These are phyloP conservation scores for Pichia sp. DNA, from an alignment of 1,139 yeast genomes.

Conservation along the genomic window DNA sequence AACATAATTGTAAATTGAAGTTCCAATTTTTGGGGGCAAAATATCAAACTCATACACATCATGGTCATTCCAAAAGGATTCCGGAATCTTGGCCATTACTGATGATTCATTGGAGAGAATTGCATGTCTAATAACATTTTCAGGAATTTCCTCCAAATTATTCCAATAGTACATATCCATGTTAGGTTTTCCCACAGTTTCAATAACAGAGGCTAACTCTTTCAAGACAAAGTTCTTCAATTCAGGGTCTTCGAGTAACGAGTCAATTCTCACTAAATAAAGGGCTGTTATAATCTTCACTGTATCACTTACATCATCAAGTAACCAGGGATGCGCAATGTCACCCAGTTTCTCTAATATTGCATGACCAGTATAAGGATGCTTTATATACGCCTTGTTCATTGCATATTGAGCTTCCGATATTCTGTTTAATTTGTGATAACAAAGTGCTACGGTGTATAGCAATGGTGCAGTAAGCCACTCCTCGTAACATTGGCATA, in stretches of 20 bases:
- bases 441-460: slow-evolving; percentile 60
- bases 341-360: slow-evolving; percentile 37
- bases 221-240: slow-evolving; percentile 40
- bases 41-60: slow-evolving; percentile 66
- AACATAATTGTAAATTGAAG: slow-evolving; percentile 33
- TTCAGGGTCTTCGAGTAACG: slow-evolving; percentile 43
- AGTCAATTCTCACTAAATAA: slow-evolving; percentile 43
- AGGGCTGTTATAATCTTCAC: slow-evolving; percentile 40
- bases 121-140: slow-evolving; percentile 57
- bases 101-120: slow-evolving; percentile 63
- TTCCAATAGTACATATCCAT: slow-evolving; percentile 14
- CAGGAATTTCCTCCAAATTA: slow-evolving; percentile 37
- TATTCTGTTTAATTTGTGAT: slow-evolving; percentile 33
- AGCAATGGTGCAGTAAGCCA: slow-evolving; percentile 75
- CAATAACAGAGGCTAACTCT: slow-evolving; percentile 36
- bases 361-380: slow-evolving; percentile 53
- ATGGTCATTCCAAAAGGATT: slow-evolving; percentile 50
- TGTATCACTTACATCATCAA: slow-evolving; percentile 19
- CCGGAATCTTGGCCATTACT: slow-evolving; percentile 63
- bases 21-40: slow-evolving; percentile 49
- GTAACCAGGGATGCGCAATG: slow-evolving; percentile 14
- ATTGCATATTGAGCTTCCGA: slow-evolving; percentile 43
- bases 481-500: slow-evolving; percentile 47
- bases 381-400: slow-evolving; percentile 42
- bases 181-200: slow-evolving; percentile 17